These are phyloP conservation scores for sunflower (Helianthus annuus) DNA, from an alignment of 129 eudicot species.

Conservation along the genomic window DNA sequence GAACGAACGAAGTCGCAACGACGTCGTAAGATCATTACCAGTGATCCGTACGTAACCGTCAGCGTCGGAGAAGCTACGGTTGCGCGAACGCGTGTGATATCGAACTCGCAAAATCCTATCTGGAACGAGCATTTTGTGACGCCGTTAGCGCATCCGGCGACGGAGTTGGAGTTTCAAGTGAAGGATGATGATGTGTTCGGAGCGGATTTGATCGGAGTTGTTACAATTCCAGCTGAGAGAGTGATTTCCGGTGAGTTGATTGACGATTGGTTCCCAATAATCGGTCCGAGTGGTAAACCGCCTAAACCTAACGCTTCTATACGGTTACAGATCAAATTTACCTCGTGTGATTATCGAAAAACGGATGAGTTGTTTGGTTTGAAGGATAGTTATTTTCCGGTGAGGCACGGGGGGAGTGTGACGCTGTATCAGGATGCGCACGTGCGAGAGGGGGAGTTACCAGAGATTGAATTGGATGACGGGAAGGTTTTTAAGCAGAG, in stretches of 20 bases:
- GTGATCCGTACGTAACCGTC: slow-evolving; percentile 90
- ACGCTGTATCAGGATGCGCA: slow-evolving; percentile 87
- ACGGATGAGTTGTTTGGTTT: slow-evolving; percentile 36
- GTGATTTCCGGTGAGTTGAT: slow-evolving; percentile 56
- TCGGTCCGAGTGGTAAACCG: slow-evolving; percentile 57
- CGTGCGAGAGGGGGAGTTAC: slow-evolving; percentile 43
- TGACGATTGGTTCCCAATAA: slow-evolving; percentile 72
- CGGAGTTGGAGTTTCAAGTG: slow-evolving; percentile 64
- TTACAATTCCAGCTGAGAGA: slow-evolving; percentile 44
- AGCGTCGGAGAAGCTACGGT: slow-evolving; percentile 72
- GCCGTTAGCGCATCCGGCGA: slow-evolving; percentile 76
- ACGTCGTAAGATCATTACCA: slow-evolving; percentile 64
- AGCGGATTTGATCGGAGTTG: slow-evolving; percentile 70
- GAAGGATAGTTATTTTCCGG: slow-evolving; percentile 70
- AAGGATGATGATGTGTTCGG: slow-evolving; percentile 81
- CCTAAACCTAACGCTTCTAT: slow-evolving; percentile 52
- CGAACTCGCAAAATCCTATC: slow-evolving; percentile 62
- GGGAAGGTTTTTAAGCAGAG: slow-evolving; percentile 37
- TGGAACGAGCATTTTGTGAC: slow-evolving; percentile 69
- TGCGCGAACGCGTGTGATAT: slow-evolving; percentile 75
- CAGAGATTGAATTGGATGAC: slow-evolving; percentile 55
- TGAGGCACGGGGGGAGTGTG: slow-evolving; percentile 61
- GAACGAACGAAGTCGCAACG: slow-evolving; percentile 20
- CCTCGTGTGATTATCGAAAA: slow-evolving; percentile 36
- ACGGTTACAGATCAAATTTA: slow-evolving; percentile 47